Percentiles rank a stretch among this genome's conserved stretches.
phyloP scores from a whole-genome alignment of 2,329 filamentous ascomycete species.

The Neobulgaria alba region DNA sequence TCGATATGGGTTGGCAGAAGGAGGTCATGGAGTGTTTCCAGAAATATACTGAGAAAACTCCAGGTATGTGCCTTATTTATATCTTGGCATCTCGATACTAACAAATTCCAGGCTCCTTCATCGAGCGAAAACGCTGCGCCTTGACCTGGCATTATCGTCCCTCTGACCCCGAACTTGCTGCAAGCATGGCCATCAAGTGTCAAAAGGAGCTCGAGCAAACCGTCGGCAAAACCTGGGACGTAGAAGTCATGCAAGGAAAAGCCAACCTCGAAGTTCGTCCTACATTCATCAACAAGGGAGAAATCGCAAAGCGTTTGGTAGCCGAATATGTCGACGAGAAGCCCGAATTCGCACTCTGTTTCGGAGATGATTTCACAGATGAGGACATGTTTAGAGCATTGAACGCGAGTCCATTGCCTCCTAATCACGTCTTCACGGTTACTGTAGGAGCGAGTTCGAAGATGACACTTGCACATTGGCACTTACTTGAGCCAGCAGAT shows the following conservation, averaged over 20 bases:
- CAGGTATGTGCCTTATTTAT: slow-evolving; percentile 45
- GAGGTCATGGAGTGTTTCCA: slow-evolving; percentile 81
- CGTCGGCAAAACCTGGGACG: slow-evolving; percentile 72
- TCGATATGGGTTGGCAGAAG: slow-evolving; percentile 87
- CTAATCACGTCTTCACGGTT: slow-evolving; percentile 74
- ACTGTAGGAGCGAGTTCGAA: slow-evolving; percentile 90
- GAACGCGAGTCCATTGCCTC: slow-evolving; percentile 46
- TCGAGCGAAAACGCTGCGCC: slow-evolving; percentile 89
- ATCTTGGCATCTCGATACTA: slow-evolving; percentile 8
- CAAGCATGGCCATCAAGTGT: slow-evolving; percentile 72
- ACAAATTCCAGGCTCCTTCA: slow-evolving; percentile 61
- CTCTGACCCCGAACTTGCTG: slow-evolving; percentile 76
- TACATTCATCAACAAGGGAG: slow-evolving; percentile 95
- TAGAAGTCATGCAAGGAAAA: slow-evolving; percentile 95
- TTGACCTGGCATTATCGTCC: slow-evolving; percentile 96
- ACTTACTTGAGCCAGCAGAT: slow-evolving; percentile 79
- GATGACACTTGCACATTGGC: slow-evolving; percentile 83
- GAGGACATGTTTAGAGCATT: slow-evolving; percentile 94
- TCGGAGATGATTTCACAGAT: slow-evolving; percentile 94
- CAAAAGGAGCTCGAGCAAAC: slow-evolving; percentile 72
- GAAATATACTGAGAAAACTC: slow-evolving; percentile 77
- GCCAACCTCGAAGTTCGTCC: slow-evolving; percentile 96
- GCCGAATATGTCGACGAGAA: slow-evolving; percentile 56
- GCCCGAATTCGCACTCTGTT: slow-evolving; percentile 80
- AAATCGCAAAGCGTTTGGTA: slow-evolving; percentile 81